Conservation (phyloP, 2,329 filamentous ascomycete species). For the Talaromyces sp. region DNA sequence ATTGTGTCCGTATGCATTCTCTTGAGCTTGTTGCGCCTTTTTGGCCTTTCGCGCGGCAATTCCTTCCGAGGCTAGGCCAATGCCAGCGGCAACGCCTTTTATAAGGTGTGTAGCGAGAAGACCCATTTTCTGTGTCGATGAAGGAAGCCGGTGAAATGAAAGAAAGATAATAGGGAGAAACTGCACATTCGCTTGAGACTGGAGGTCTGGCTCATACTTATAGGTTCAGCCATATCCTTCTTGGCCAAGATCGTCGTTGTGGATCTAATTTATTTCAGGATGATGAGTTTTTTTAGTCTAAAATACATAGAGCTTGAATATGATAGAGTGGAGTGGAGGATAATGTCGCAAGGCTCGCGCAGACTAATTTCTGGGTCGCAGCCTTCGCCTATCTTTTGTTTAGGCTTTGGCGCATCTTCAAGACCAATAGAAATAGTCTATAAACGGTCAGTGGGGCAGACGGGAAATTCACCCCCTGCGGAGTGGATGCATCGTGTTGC, state of each 20-base stretch:
- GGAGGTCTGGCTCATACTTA: background rate
- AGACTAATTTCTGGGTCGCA: too few relatives aligned
- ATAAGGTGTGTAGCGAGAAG: background rate
- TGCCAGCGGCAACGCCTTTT: conserved; percentile 25
- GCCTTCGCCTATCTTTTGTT: background rate
- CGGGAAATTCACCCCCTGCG: background rate
- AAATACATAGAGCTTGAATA: background rate
- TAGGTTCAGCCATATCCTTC: background rate
- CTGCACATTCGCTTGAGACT: background rate
- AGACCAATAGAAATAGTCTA: background rate
- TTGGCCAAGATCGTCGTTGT: background rate
- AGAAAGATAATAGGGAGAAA: background rate
- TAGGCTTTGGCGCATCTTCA: background rate
- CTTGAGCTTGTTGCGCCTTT: conserved; percentile 5
- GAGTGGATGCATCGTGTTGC: background rate
- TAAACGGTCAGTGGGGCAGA: background rate
- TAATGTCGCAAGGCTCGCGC: too few relatives aligned
- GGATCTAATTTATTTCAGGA: background rate
- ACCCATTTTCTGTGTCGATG: background rate
- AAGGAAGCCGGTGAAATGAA: background rate
- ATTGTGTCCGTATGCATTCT: background rate
- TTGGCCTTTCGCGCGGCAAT: conserved; percentile 23
- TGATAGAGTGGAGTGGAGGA: too few relatives aligned
- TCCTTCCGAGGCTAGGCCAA: conserved; percentile 30
- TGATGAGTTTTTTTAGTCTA: background rate